Evolutionary conservation across 225 moss, liverwort and hornwort genomes (phyloP).

Genomic region (Ulota crispa): DNA sequence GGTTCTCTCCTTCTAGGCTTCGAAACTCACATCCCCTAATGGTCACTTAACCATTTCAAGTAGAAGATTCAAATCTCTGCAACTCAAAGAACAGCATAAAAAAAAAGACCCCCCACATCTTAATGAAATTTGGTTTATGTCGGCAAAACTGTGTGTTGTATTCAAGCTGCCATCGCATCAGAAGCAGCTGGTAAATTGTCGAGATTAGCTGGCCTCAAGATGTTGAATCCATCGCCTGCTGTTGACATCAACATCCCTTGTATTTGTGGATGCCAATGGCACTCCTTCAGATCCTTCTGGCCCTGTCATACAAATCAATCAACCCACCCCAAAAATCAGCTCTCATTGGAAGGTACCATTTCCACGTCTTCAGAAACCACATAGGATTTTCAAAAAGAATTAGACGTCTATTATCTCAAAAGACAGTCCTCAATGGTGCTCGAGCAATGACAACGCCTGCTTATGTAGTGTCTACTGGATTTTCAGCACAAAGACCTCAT

Average conservation of each 20-base stretch:
- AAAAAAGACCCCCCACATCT: neutral
- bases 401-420: no score
- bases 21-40: neutral
- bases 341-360: neutral
- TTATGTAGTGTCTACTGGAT: neutral
- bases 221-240: conserved; percentile 82
- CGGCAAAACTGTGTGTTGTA: conserved; percentile 15
- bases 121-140: neutral
- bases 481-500: neutral
- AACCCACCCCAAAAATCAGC: neutral
- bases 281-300: conserved; percentile 88
- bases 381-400: neutral
- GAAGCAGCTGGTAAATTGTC: conserved; percentile 71
- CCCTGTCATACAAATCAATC: conserved; percentile 44
- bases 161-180: conserved; percentile 22
- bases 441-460: neutral
- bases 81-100: neutral
- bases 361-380: neutral
- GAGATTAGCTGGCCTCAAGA: conserved; percentile 81
- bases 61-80: neutral
- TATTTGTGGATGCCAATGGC: conserved; percentile 96
- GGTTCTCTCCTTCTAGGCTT: neutral
- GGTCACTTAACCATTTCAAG: neutral
- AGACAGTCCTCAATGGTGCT: neutral
- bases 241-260: conserved; percentile 86